Base-by-base conservation (phyloP, 2,329 filamentous ascomycete species). In the Claviceps purpurea region DNA sequence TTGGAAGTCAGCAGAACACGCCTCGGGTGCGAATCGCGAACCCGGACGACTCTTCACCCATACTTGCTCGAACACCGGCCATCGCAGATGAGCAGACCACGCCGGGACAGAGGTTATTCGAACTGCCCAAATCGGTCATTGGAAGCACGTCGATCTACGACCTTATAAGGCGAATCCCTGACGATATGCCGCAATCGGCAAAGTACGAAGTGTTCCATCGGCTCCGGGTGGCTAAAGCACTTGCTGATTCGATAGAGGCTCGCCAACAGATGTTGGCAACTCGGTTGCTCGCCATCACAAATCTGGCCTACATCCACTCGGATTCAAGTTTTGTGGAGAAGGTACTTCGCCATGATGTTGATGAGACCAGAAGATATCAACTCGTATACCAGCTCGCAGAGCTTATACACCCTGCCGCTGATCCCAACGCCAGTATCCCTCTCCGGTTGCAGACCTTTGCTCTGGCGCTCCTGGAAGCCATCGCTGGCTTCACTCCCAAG, bases 371-470 rank as follows among this genome's bases (percentile, higher is more conserved):
- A 55, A 81, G 88, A 50, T 85, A 89, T 56, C 93, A 98, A 66
- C 75, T 98, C 24, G 84, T 89, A 3, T 94, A 94, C 62, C 94
- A 98, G 67, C 78, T 98, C 40, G 87, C 88, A 18, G 91, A 97
- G 65, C 73, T 98, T 53, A 85, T 97, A 22, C 90, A 95, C 59
- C 88, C 91, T 11, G 83, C 87, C 4, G 77, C 81, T 5, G 82
- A 85, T 61, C 84, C 81, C 20, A 78, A 84, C 50, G 68, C 76
- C 18, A 73, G 78, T 10, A 79, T 94, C 22, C 87, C 90, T 5
- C 72, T 84, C 47, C 81, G 83, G 67, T 73, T 95, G 22, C 91
- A 97, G 66, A 87, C 88, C 2, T 81, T 90, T 54, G 87, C 89
- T 7, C 74, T 98, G 50, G 79, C 81, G 50, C 78, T 91, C 1